Percentiles rank a stretch among this genome's conserved stretches.
phyloP scores from a whole-genome alignment of 2,329 filamentous ascomycete species.

The Fusarium sp. region DNA sequence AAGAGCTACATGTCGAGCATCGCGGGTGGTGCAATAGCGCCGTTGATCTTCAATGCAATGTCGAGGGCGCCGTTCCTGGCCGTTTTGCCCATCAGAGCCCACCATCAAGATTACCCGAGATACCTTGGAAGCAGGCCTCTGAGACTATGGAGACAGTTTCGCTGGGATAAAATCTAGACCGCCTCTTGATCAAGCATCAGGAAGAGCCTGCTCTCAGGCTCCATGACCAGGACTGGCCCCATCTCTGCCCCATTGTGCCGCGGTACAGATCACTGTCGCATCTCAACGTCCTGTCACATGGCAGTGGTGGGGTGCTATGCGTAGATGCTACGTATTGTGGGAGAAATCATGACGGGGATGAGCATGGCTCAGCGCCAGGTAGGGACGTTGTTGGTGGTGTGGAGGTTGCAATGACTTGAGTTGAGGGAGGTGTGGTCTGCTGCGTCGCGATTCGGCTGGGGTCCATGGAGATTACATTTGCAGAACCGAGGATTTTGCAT shows the following conservation, averaged over 20 bases:
- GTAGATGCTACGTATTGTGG: slow-evolving; percentile 17
- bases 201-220: slow-evolving; percentile 19
- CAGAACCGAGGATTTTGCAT: slow-evolving; percentile 21
- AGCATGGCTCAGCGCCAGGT: slow-evolving; percentile 1
- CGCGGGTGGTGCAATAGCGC: slow-evolving; percentile 33
- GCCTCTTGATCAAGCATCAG: slow-evolving; percentile 36
- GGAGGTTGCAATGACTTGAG: slow-evolving; percentile 20
- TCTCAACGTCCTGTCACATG: slow-evolving; percentile 40
- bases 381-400: slow-evolving; percentile 3
- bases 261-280: slow-evolving; percentile 43
- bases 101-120: slow-evolving; percentile 9
- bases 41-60: slow-evolving; percentile 39
- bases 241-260: slow-evolving; percentile 30
- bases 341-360: slow-evolving; percentile 17
- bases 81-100: slow-evolving; percentile 8
- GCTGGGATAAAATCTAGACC: slow-evolving; percentile 24
- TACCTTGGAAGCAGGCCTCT: slow-evolving; percentile 8
- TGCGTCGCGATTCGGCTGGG: slow-evolving; percentile 6
- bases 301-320: slow-evolving; percentile 33
- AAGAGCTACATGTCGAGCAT: neutral
- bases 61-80: slow-evolving; percentile 31
- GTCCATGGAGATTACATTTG: slow-evolving; percentile 28
- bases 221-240: slow-evolving; percentile 30
- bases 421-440: slow-evolving; percentile 10
- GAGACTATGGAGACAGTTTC: slow-evolving; percentile 8